Evolutionary conservation across 768 basidiomycete genomes (phyloP), one percentile per base, ranked within the genome.

Genomic region (Grammothele lineata): DNA sequence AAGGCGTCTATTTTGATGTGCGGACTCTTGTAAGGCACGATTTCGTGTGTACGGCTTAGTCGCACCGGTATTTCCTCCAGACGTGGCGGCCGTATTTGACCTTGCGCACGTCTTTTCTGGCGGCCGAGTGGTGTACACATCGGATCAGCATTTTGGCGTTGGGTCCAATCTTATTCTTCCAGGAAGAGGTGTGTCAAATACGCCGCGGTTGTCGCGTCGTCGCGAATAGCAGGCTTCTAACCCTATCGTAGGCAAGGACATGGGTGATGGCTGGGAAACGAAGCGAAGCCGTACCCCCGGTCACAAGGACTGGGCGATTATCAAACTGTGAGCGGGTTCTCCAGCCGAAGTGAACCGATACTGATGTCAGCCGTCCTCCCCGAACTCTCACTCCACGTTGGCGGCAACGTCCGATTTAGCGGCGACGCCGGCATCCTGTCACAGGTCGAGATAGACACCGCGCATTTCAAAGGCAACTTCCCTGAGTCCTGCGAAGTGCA

Each of bases 241-340:
- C 19, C 11, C 26, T 26, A 5, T 21, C 39, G n/a, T 41, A 78
- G 77, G 90, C 22, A 84, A 83, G 61, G 86, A 95, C 58, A 99
- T 99, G 92, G 83, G 93, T 4, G 94, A 96, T 61, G 96, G 96
- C 4, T 99, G 96, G 96, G 96, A 99, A 68, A 98, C 95, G 3
- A 92, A 87, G 63, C 76, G 96, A 51, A 94, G 87, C 59, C 75
- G 90, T 43, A 72, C 69, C 35, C 76, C 76, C 44, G 91, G 77
- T 32, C 92, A 93, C 66, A 88, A 81, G 38, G 94, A 98, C 58
- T 97, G 92, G 89, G 89, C 79, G 4, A 77, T 97, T 48, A 82
- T 95, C 46, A 87, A 85, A 68, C 70, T 99, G 90, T 92, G 23
- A 22, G 35, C n/a, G n/a, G n/a, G n/a, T n/a, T n/a, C n/a, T n/a